Percentiles rank a stretch among this genome's conserved stretches.
Conservation (phyloP, 768 basidiomycete genomes). For the Paxillus involutus region DNA sequence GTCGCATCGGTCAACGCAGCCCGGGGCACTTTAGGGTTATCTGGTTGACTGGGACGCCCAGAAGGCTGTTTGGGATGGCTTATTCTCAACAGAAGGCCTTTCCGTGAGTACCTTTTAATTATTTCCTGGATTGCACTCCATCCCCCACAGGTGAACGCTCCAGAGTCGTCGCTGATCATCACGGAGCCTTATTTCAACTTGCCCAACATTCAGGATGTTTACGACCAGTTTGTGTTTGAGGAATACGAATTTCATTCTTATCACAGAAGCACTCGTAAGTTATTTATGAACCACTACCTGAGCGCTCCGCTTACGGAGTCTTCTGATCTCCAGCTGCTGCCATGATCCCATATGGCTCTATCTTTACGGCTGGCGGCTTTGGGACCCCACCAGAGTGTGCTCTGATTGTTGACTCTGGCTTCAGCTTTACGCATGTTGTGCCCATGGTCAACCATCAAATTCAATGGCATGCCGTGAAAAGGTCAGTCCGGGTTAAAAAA, state of each 20-base stretch:
- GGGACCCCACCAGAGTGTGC: conserved; percentile 68
- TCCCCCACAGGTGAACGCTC: conserved; percentile 62
- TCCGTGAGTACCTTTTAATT: conserved; percentile 43
- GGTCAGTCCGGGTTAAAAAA: conserved; percentile 44
- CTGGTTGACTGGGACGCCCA: conserved; percentile 95
- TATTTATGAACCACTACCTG: conserved; percentile 13
- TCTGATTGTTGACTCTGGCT: conserved; percentile 86
- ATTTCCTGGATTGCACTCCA: conserved; percentile 6
- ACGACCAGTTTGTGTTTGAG: conserved; percentile 95
- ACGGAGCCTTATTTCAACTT: conserved; percentile 96
- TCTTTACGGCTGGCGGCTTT: conserved; percentile 54
- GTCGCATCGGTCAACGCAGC: conserved; percentile 4
- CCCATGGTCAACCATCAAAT: conserved; percentile 77
- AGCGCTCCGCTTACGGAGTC: conserved; percentile 17
- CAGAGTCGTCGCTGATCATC: conserved; percentile 72
- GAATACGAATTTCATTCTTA: conserved; percentile 93
- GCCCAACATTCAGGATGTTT: conserved; percentile 87
- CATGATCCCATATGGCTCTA: conserved; percentile 67
- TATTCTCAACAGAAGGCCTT: conserved; percentile 74
- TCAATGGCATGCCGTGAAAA: conserved; percentile 78
- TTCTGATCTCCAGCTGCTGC: conserved; percentile 62
- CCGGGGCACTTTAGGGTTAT: conserved; percentile 64
- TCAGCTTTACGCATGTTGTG: conserved; percentile 91
- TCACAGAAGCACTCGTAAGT: conserved; percentile 78
- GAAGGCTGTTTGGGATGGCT: conserved; percentile 90